These are phyloP conservation scores for Arthrobotrys iridis DNA, from an alignment of 2,329 filamentous ascomycete species.

Conservation along the genomic window DNA sequence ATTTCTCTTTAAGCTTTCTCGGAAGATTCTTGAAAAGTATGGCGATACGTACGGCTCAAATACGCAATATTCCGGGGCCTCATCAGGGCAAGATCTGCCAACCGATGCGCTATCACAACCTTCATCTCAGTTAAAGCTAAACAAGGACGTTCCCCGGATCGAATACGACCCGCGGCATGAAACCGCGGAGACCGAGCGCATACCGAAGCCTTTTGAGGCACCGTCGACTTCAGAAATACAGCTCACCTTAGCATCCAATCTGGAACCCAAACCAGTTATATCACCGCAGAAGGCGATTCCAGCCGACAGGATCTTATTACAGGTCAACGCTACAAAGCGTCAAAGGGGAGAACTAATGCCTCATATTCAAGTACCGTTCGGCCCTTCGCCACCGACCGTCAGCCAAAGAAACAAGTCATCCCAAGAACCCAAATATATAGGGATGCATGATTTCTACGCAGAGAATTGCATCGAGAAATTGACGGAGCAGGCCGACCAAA, in stretches of 20 bases:
- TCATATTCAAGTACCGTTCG: conserved; percentile 5
- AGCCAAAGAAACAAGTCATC: neutral
- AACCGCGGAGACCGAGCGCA: neutral
- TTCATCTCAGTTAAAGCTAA: neutral
- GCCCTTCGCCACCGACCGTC: neutral
- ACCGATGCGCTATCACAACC: neutral
- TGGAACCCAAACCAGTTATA: neutral
- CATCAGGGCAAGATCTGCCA: neutral
- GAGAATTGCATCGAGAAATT: conserved; percentile 1
- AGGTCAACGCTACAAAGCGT: neutral
- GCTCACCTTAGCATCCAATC: neutral
- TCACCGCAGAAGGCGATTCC: neutral
- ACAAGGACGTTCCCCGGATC: neutral
- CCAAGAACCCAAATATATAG: neutral
- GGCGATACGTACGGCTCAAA: neutral
- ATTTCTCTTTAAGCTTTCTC: conserved; percentile 2
- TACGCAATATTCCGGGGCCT: neutral
- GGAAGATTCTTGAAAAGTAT: neutral
- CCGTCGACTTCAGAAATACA: neutral
- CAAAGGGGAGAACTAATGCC: conserved; percentile 1
- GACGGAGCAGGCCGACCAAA: neutral
- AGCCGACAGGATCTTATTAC: neutral
- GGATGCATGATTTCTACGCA: neutral
- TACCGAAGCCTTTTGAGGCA: neutral
- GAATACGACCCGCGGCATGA: neutral